These are phyloP conservation scores for Eucalyptus curtisii DNA, from an alignment of 345 rosid genomes.

Conservation along the genomic window DNA sequence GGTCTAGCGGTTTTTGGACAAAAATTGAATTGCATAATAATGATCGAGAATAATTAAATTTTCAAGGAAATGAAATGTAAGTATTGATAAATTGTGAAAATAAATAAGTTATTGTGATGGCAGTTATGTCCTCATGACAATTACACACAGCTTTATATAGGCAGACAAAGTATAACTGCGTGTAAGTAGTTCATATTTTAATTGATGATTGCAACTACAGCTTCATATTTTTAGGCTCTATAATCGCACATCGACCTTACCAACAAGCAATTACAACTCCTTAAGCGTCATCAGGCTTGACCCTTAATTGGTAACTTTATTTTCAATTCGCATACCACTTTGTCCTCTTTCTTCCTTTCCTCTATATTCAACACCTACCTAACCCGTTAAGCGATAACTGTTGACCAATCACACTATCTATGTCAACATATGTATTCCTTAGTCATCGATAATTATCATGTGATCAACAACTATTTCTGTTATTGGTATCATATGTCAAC, in stretches of 20 bases:
- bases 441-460: neutral
- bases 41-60: no score
- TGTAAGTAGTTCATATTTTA: no score
- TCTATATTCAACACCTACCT: neutral
- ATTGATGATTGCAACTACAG: no score
- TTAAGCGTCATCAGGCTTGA: neutral
- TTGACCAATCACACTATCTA: neutral
- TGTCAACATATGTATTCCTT: rapidly evolving
- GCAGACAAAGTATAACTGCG: no score
- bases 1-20: rapidly evolving
- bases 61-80: no score
- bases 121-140: no score
- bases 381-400: neutral
- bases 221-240: neutral
- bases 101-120: no score
- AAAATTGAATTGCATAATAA: no score
- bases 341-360: neutral
- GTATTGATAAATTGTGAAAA: rapidly evolving
- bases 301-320: neutral
- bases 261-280: neutral
- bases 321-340: neutral
- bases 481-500: neutral
- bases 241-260: neutral
- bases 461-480: no score
- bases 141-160: no score